Percentiles rank a stretch among this genome's conserved stretches.
These are phyloP conservation scores for Cucurbita ficifolia DNA, from an alignment of 306 rosid genomes.

Conservation along the genomic window DNA sequence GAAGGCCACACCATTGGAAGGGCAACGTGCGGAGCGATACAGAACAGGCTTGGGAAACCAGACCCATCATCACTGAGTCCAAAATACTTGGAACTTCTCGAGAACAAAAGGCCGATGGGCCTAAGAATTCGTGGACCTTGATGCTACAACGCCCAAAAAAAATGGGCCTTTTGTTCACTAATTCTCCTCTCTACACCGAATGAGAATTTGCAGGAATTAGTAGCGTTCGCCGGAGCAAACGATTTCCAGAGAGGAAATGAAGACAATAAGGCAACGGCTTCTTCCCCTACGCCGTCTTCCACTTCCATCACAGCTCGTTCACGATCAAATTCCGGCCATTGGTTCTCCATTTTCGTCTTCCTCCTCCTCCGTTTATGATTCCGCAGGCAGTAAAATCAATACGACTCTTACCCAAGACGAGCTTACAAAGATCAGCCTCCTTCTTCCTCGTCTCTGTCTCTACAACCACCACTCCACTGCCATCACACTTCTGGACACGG, in stretches of 20 bases:
- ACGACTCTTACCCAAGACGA: conserved; percentile 3
- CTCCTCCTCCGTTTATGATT: background rate
- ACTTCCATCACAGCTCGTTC: background rate
- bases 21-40: conserved; percentile 49
- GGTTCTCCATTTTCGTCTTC: background rate
- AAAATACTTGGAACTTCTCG: conserved; percentile 39
- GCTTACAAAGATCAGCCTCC: conserved; percentile 27
- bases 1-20: conserved; percentile 61
- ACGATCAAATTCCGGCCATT: background rate
- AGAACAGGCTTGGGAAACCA: conserved; percentile 39
- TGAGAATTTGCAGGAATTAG: background rate
- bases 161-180: conserved; percentile 54
- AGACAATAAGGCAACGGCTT: background rate
- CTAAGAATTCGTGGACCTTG: conserved; percentile 64
- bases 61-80: conserved; percentile 41
- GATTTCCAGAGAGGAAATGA: background rate
- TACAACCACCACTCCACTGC: conserved; percentile 35
- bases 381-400: background rate
- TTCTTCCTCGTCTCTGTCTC: conserved; percentile 52
- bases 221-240: background rate
- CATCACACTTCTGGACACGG: conserved; percentile 26
- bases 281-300: background rate
- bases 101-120: conserved; percentile 81
- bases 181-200: conserved; percentile 35
- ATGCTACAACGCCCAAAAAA: conserved; percentile 55